Evolutionary conservation across 2,329 filamentous ascomycete genomes (phyloP).

Genomic region (Xylaria sp.): DNA sequence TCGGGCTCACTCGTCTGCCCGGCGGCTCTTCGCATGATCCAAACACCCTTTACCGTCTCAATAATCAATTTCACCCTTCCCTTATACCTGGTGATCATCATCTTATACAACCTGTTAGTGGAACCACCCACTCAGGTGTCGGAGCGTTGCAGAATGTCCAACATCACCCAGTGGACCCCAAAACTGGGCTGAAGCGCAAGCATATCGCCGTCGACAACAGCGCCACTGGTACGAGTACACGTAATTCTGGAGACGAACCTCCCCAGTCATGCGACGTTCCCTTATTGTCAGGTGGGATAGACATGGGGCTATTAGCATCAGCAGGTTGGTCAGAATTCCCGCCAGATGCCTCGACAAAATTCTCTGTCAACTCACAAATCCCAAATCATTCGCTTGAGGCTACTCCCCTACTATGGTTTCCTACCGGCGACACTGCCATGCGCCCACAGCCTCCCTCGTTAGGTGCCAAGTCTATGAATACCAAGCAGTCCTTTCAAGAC

Average conservation of each 20-base stretch:
- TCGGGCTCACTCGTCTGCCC: neutral
- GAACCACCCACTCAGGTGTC: neutral
- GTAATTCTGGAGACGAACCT: neutral
- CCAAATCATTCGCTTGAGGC: neutral
- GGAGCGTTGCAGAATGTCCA: constrained; percentile 4
- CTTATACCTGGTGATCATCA: neutral
- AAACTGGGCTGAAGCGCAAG: neutral
- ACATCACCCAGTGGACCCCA: neutral
- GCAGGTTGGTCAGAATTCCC: neutral
- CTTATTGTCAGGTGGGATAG: neutral
- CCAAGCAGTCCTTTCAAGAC: neutral
- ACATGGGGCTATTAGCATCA: neutral
- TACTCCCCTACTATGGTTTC: neutral
- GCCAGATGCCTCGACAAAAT: neutral
- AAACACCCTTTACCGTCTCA: neutral
- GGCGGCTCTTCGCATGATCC: neutral
- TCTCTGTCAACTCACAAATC: neutral
- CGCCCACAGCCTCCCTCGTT: neutral
- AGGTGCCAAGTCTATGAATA: neutral
- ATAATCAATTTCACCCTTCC: neutral
- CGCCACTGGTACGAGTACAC: constrained; percentile 1
- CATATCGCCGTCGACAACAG: neutral
- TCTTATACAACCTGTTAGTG: neutral
- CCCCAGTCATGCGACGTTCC: neutral
- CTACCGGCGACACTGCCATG: neutral